Evolutionary conservation across 305 asterid genomes (phyloP).

Genomic region (Nicotiana rustica): DNA sequence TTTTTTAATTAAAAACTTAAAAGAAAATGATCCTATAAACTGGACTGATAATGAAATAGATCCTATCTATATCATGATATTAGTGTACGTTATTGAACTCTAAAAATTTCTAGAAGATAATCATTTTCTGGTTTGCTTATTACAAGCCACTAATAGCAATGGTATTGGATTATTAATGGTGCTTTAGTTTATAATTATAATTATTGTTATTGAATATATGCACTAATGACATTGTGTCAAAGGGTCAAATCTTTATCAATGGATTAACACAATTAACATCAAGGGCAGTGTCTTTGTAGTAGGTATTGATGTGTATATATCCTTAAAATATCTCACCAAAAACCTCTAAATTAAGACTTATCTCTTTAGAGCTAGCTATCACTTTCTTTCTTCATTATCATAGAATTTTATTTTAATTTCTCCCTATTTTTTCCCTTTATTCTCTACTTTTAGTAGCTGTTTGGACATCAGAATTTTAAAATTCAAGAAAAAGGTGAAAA

Average conservation of each 20-base stretch:
- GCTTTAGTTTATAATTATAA: not conserved
- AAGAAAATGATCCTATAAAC: too few relatives aligned
- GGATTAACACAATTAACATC: conserved; percentile 24
- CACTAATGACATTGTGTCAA: conserved; percentile 8
- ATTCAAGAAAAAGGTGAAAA: too few relatives aligned
- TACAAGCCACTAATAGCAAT: not conserved
- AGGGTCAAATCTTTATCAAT: conserved; percentile 1
- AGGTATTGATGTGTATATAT: conserved; percentile 30
- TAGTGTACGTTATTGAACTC: not conserved
- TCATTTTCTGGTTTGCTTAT: not conserved
- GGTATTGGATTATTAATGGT: not conserved
- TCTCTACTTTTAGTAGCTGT: not conserved
- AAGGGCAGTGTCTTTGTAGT: conserved; percentile 20
- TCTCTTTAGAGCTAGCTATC: not conserved
- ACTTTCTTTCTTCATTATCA: conserved; percentile 10
- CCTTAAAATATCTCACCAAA: not conserved
- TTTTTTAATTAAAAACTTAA: too few relatives aligned
- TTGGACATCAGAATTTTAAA: too few relatives aligned
- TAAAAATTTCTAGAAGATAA: not conserved
- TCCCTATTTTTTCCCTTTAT: not conserved
- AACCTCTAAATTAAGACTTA: conserved; percentile 2
- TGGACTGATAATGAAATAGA: too few relatives aligned
- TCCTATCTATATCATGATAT: not conserved
- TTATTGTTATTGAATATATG: not conserved
- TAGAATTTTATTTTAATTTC: not conserved